Evolutionary conservation across 768 basidiomycete species (phyloP).

Genomic region (Calocera viscosa): DNA sequence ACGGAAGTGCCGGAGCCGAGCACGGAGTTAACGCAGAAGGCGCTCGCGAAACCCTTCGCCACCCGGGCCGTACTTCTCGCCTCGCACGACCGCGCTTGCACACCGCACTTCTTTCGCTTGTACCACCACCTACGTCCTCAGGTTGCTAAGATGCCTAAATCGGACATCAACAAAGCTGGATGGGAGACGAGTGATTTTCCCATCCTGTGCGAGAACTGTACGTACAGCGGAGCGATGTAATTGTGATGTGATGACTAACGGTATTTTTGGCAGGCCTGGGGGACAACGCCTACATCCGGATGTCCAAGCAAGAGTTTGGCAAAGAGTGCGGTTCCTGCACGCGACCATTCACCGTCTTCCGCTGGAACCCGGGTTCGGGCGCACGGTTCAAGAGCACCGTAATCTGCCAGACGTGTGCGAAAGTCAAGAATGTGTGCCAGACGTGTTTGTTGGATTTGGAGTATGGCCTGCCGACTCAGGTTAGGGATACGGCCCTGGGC

Average conservation of each 20-base stretch:
- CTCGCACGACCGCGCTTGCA: neutral
- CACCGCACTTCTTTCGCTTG: neutral
- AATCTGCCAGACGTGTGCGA: slow-evolving; percentile 92
- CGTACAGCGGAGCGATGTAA: slow-evolving; percentile 23
- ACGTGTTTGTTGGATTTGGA: slow-evolving; percentile 94
- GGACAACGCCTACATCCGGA: slow-evolving; percentile 82
- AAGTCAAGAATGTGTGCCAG: slow-evolving; percentile 93
- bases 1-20: too few species aligned
- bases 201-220: slow-evolving; percentile 87
- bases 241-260: neutral
- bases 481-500: slow-evolving; percentile 87
- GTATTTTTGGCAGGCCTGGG: slow-evolving; percentile 56
- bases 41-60: neutral
- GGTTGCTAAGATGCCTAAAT: slow-evolving; percentile 33
- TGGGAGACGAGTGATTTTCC: slow-evolving; percentile 92
- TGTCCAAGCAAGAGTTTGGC: slow-evolving; percentile 97
- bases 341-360: slow-evolving; percentile 90
- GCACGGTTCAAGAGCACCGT: slow-evolving; percentile 94
- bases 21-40: neutral
- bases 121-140: neutral
- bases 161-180: slow-evolving; percentile 90
- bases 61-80: too few species aligned
- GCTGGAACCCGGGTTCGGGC: slow-evolving; percentile 90
- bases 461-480: slow-evolving; percentile 91
- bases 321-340: slow-evolving; percentile 95